Evolutionary conservation across 1,284 basidiomycete species (phyloP).

Genomic region (Pholiota adiposa): DNA sequence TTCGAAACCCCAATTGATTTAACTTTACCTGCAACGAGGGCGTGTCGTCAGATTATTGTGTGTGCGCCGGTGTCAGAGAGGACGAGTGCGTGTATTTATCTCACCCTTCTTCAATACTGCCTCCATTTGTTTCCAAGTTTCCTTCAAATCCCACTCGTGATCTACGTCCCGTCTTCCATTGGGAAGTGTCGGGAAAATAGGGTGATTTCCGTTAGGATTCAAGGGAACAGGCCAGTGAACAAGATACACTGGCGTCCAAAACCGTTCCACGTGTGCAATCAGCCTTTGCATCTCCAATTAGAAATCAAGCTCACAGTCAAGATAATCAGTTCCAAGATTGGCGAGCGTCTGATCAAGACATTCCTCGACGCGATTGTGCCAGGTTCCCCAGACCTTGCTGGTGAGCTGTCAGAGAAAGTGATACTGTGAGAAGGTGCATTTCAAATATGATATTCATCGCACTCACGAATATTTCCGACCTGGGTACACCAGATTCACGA

Average conservation of each 20-base stretch:
- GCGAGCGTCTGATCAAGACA: slow-evolving; percentile 73
- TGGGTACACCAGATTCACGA: slow-evolving; percentile 74
- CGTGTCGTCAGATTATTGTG: neutral
- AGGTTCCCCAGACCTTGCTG: slow-evolving; percentile 75
- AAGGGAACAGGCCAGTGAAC: slow-evolving; percentile 85
- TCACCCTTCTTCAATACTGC: slow-evolving; percentile 65
- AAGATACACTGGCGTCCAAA: slow-evolving; percentile 59
- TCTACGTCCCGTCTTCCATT: slow-evolving; percentile 74
- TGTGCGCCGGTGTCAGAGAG: slow-evolving; percentile 11
- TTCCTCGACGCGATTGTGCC: slow-evolving; percentile 76
- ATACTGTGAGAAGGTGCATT: slow-evolving; percentile 1
- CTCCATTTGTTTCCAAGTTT: slow-evolving; percentile 89
- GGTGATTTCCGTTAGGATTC: slow-evolving; percentile 77
- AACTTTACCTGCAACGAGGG: slow-evolving; percentile 62
- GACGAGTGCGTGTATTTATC: slow-evolving; percentile 27
- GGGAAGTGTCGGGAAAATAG: slow-evolving; percentile 66
- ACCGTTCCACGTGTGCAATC: slow-evolving; percentile 6
- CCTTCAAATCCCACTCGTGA: slow-evolving; percentile 63
- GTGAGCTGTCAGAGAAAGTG: slow-evolving; percentile 51
- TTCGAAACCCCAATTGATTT: slow-evolving; percentile 80
- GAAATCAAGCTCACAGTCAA: slow-evolving; percentile 60
- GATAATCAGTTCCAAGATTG: slow-evolving; percentile 77
- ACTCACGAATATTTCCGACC: slow-evolving; percentile 82
- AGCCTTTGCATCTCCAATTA: slow-evolving; percentile 15
- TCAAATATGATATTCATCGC: slow-evolving; percentile 4